Evolutionary conservation across 345 rosid species (phyloP), one percentile per base, ranked within the genome.

Genomic region (Eucalyptus globulus): DNA sequence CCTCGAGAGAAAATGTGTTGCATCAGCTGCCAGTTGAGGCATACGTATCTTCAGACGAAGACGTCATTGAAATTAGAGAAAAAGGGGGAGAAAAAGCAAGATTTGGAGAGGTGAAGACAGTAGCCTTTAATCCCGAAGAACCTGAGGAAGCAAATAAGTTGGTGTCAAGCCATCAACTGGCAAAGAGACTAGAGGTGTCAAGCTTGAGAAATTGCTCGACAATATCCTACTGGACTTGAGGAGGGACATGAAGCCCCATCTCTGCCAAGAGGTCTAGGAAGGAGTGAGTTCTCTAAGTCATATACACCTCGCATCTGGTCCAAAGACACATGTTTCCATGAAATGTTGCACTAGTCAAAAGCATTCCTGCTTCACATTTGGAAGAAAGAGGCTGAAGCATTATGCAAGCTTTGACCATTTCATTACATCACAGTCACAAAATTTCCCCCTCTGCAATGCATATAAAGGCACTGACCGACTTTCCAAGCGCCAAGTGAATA

Each of bases 101-200:
- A 92, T 62, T 89, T 92, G 53, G 91, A 92, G 85, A 93, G 14
- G 45, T 72, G 81, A 72, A 37, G 27, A 37, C 90, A 69, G 43
- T 16, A 91, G 51, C 87, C 88, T 40, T 80, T 89, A 87, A 93
- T 91, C 49, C 90, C 92, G 19, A 86, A 89, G 60, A 90, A 91
- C 51, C 90, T 91, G 87, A 87, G 90, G 81, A 90, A 65, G 86
- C 91, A 89, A 53, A 89, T 91, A n/a, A 88, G 91, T 91, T 91
- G 91, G 83, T 87, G 90, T 67, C 91, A 92, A 80, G 92, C 88
- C 56, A 89, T 89, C 88, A 90, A 86, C 58, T 91, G 93, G 94
- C 91, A 90, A 90, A 69, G 92, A 93, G 67, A 91, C 91, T 49
- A 87, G 91, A 86, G 93, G 92, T 54, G 89, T 93, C 44, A 89